Evolutionary conservation across 1,284 basidiomycete genomes (phyloP).

Genomic region (Cryptococcus floricola): DNA sequence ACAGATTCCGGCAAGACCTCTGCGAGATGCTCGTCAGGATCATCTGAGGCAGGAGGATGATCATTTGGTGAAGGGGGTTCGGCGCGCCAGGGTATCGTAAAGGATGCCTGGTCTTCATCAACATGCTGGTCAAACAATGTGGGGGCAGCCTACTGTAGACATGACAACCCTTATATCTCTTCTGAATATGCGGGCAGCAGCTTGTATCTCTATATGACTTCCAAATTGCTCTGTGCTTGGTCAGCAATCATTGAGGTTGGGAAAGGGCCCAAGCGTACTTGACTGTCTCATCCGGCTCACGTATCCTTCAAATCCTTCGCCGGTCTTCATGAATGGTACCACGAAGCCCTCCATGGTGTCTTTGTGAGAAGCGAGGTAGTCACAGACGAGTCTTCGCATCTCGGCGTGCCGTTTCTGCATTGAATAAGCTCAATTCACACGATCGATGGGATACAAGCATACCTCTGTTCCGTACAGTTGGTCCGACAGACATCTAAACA

Average conservation of each 20-base stretch:
- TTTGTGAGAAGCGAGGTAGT: conserved; percentile 34
- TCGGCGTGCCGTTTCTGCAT: conserved; percentile 30
- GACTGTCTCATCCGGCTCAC: conserved; percentile 36
- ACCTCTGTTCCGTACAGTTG: conserved; percentile 39
- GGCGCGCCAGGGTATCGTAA: conserved; percentile 33
- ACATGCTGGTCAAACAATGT: not conserved
- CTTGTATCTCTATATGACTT: conserved; percentile 41
- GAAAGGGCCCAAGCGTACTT: conserved; percentile 18
- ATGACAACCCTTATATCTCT: conserved; percentile 41
- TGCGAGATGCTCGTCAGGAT: conserved; percentile 13
- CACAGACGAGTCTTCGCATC: conserved; percentile 38
- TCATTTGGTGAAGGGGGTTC: conserved; percentile 6
- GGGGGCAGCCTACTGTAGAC: conserved; percentile 24
- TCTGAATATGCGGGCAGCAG: conserved; percentile 38
- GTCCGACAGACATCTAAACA: conserved; percentile 40
- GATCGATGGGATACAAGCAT: not conserved
- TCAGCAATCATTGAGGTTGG: not conserved
- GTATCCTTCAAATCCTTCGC: conserved; percentile 37
- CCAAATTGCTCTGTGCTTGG: conserved; percentile 32
- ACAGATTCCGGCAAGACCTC: conserved; percentile 21
- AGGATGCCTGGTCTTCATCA: conserved; percentile 26
- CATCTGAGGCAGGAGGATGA: conserved; percentile 12
- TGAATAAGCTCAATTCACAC: not conserved
- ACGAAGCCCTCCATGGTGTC: conserved; percentile 35
- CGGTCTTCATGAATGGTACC: conserved; percentile 33